Conservation (phyloP, 2,329 filamentous ascomycete genomes). For the Cordyceps fumosorosea region DNA sequence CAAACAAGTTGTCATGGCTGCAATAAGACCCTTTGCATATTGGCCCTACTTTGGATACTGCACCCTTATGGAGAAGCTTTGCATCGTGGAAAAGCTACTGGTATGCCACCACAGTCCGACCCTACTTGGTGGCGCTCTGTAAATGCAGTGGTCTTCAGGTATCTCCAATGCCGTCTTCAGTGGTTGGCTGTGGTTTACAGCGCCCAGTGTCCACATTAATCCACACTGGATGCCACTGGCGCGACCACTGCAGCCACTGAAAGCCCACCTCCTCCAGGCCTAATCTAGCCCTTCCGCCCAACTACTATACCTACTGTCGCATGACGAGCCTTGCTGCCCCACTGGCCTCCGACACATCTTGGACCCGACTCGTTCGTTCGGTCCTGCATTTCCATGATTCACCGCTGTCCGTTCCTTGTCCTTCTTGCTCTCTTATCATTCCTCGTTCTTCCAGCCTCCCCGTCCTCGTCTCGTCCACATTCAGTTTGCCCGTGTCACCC, state of each 20-base stretch:
- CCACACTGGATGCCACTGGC: not conserved
- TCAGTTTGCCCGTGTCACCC: not conserved
- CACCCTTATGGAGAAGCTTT: not conserved
- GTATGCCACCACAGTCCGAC: too few relatives aligned
- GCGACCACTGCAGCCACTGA: not conserved
- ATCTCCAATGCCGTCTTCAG: not conserved
- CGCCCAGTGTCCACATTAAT: not conserved
- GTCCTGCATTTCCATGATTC: not conserved
- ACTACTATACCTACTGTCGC: not conserved
- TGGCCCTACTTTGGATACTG: not conserved
- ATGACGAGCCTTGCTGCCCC: conserved; percentile 11
- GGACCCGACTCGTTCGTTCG: conserved; percentile 2
- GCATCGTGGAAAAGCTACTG: not conserved
- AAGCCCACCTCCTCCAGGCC: not conserved
- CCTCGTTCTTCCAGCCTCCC: not conserved
- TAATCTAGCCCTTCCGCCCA: conserved; percentile 1
- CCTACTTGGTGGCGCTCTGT: not conserved
- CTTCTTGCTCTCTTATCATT: not conserved
- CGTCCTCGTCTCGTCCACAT: not conserved
- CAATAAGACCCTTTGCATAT: not conserved
- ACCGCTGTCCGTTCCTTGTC: not conserved
- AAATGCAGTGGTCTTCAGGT: not conserved
- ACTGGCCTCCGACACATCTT: conserved; percentile 1
- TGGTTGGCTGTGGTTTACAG: not conserved
- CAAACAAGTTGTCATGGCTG: not conserved